These are phyloP conservation scores for Stylonectria norvegica DNA, from an alignment of 2,329 filamentous ascomycete genomes.

Conservation along the genomic window DNA sequence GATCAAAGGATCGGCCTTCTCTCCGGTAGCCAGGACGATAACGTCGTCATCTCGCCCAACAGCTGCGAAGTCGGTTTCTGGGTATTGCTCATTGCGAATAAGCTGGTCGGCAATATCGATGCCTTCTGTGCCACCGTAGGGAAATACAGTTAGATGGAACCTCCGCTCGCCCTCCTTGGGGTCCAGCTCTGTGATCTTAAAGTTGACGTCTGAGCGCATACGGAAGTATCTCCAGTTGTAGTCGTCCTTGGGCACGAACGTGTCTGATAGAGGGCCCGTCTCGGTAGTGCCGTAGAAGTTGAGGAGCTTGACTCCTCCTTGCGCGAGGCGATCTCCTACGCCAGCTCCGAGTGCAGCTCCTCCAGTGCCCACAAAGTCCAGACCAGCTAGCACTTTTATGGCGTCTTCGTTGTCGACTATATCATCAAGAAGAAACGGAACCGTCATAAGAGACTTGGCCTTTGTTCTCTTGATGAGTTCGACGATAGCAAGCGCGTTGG, in stretches of 20 bases:
- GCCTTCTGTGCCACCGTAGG: constrained; percentile 24
- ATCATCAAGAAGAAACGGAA: constrained; percentile 35
- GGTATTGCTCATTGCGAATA: constrained; percentile 24
- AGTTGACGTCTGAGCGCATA: constrained; percentile 30
- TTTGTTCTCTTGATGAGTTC: constrained; percentile 20
- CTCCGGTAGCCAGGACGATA: constrained; percentile 24
- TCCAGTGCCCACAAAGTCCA: constrained; percentile 33
- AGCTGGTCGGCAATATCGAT: constrained; percentile 34
- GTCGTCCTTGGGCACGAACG: constrained; percentile 28
- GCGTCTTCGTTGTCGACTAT: constrained; percentile 18
- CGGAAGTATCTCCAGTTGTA: constrained; percentile 33
- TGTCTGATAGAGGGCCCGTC: constrained; percentile 31
- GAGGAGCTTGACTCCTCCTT: constrained; percentile 27
- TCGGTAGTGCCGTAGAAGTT: constrained; percentile 37
- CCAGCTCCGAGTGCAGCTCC: constrained; percentile 29
- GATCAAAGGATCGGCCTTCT: constrained; percentile 22
- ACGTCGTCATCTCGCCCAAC: constrained; percentile 34
- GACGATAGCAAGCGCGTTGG: constrained; percentile 22
- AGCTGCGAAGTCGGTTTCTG: constrained; percentile 22
- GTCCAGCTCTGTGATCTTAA: constrained; percentile 19
- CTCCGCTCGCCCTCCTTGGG: constrained; percentile 14
- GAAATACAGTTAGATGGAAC: constrained; percentile 27
- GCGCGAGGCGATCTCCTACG: constrained; percentile 21
- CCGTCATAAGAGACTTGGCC: constrained; percentile 31
- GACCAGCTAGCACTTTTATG: constrained; percentile 11